Evolutionary conservation across 768 basidiomycete species (phyloP).

Genomic region (Glaciozyma martinii): DNA sequence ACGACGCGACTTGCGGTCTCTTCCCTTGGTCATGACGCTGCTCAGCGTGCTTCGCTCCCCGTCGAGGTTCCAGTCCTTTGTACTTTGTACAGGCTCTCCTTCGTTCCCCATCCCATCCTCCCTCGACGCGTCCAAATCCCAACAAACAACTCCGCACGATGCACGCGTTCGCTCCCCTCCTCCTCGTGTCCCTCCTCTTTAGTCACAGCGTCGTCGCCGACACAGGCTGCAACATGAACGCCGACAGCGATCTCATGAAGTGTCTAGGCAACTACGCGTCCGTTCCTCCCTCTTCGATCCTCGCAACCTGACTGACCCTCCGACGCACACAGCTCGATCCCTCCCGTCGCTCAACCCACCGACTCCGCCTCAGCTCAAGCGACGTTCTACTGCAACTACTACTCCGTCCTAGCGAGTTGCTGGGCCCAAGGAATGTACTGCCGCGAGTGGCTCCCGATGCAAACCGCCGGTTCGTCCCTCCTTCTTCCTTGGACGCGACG

Average conservation of each 20-base stretch:
- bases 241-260: slow-evolving; percentile 7
- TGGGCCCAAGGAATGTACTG: slow-evolving; percentile 26
- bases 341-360: neutral
- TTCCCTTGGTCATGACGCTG: too few species aligned
- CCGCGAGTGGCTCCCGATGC: slow-evolving; percentile 25
- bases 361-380: neutral
- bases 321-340: too few species aligned
- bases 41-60: too few species aligned
- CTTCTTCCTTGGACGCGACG: too few species aligned
- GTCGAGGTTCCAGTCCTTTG: too few species aligned
- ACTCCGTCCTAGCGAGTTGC: slow-evolving; percentile 19
- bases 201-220: neutral
- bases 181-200: neutral
- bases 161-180: neutral
- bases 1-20: too few species aligned
- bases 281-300: neutral
- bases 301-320: too few species aligned
- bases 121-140: neutral
- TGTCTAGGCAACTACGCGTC: slow-evolving; percentile 23
- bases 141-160: neutral
- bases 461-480: slow-evolving; percentile 8
- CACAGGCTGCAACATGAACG: slow-evolving; percentile 17
- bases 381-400: neutral
- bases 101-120: too few species aligned
- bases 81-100: too few species aligned